Evolutionary conservation across 768 basidiomycete genomes (phyloP).

Genomic region (Calocera viscosa): DNA sequence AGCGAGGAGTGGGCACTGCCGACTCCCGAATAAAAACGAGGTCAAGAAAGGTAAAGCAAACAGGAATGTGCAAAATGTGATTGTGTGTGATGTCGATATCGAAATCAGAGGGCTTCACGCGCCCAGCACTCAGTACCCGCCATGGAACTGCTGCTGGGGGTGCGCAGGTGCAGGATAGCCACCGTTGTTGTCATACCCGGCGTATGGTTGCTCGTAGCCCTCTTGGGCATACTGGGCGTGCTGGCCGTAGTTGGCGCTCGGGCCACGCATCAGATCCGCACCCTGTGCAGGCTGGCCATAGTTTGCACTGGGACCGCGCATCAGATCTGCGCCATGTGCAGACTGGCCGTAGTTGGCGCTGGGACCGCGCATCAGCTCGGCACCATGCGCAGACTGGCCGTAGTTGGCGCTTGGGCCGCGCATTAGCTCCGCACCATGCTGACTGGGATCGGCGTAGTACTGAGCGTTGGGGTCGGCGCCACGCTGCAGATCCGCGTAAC

Average conservation of each 20-base stretch:
- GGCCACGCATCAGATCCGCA: neutral
- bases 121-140: neutral
- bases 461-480: conserved; percentile 26
- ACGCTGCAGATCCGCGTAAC: conserved; percentile 71
- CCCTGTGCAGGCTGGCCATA: neutral
- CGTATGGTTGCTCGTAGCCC: neutral
- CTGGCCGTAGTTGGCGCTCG: neutral
- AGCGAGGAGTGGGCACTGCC: neutral
- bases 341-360: conserved; percentile 1
- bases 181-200: conserved; percentile 3
- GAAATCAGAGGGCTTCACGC: neutral
- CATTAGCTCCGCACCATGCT: neutral
- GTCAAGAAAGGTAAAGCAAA: neutral
- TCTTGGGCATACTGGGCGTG: neutral
- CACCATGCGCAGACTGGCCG: neutral
- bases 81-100: neutral
- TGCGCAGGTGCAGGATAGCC: neutral
- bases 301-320: neutral
- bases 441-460: conserved; percentile 3
- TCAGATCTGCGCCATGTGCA: neutral
- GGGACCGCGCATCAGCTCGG: neutral
- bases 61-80: neutral
- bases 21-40: neutral
- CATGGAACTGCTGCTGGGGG: neutral
- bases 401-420: conserved; percentile 3